Evolutionary conservation across 352 stramenopile genomes (phyloP), one percentile per base, ranked within the genome.

Genomic region (Elongisporangium prolatum): DNA sequence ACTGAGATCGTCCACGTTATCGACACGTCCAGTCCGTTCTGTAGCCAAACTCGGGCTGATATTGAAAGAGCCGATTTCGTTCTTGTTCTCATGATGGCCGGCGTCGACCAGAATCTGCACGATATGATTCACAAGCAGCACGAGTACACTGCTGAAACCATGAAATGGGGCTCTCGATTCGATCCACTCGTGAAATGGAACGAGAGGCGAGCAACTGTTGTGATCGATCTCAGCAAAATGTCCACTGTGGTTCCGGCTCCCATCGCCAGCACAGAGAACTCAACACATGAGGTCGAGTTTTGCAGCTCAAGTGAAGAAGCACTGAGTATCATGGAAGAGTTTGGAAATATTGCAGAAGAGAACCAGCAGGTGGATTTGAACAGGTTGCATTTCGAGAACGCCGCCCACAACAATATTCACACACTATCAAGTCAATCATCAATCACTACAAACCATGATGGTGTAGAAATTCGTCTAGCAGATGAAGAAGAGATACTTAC

Each of bases 61-160:
- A 48, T 88, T 9, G 52, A 34, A 10, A 28, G 56, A 16, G 80
- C 73, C 0, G 77, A 88, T 44, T 86, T 88, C 40, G 8, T 86
- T 1, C 38, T 88, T 10, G 67, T 85, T 22, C 62, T 88, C 20
- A 77, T 88, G 56, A 76, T 78, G 52, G 72, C 77, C 5, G 77
- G 77, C 4, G 64, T 86, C 20, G 77, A 88, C 21, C 68, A 84
- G 57, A 88, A 80, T 22, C 63, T 88, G 6, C 75, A 86, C 61
- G 77, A 88, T 48, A 84, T 70, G 61, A 58, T 86, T 20, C 65
- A 88, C 57, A 65, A 82, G 50, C 74, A 80, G 54, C 60, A 67
- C 10, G 77, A 88, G 60, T 88, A 86, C 52, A 62, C 57, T 21
- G 52, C 59, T 40, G 61, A 74, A 48, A 51, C 61, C 24, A 78